These are phyloP conservation scores for Podospora conica DNA, from an alignment of 495 filamentous ascomycete genomes.

Conservation along the genomic window DNA sequence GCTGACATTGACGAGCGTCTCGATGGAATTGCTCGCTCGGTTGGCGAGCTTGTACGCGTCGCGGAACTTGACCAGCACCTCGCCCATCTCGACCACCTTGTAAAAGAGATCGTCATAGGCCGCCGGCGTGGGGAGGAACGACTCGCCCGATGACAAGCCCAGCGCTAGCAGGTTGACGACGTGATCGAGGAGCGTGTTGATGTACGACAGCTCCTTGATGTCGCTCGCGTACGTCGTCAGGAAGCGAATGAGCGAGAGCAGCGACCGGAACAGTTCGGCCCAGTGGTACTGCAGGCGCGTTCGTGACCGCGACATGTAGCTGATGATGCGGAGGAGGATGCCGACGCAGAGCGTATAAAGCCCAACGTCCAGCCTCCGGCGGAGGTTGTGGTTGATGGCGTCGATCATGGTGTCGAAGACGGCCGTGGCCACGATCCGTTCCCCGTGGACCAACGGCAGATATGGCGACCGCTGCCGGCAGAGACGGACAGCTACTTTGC, in stretches of 20 bases:
- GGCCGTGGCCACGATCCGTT: constrained; percentile 64
- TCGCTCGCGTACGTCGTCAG: constrained; percentile 77
- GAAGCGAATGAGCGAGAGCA: constrained; percentile 87
- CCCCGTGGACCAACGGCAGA: constrained; percentile 66
- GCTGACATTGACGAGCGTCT: constrained; percentile 76
- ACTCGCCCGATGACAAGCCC: constrained; percentile 79
- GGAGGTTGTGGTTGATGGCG: constrained; percentile 89
- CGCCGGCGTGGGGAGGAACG: constrained; percentile 82
- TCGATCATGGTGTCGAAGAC: constrained; percentile 84
- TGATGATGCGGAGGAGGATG: constrained; percentile 71
- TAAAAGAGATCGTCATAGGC: constrained; percentile 97
- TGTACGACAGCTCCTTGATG: constrained; percentile 55
- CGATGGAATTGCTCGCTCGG: constrained; percentile 60
- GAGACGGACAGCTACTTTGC: constrained; percentile 66
- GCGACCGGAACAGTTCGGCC: constrained; percentile 87
- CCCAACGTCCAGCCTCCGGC: constrained; percentile 73
- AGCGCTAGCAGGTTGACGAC: constrained; percentile 82
- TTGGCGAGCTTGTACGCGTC: constrained; percentile 58
- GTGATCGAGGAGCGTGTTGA: constrained; percentile 56
- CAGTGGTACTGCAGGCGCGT: constrained; percentile 83
- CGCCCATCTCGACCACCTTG: constrained; percentile 89
- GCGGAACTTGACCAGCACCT: constrained; percentile 76
- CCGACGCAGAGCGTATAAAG: constrained; percentile 78
- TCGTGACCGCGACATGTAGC: constrained; percentile 73
- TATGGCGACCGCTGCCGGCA: constrained; percentile 87